Evolutionary conservation across 345 rosid genomes (phyloP), one percentile per base, ranked within the genome.

Genomic region (Syzygium jambos): DNA sequence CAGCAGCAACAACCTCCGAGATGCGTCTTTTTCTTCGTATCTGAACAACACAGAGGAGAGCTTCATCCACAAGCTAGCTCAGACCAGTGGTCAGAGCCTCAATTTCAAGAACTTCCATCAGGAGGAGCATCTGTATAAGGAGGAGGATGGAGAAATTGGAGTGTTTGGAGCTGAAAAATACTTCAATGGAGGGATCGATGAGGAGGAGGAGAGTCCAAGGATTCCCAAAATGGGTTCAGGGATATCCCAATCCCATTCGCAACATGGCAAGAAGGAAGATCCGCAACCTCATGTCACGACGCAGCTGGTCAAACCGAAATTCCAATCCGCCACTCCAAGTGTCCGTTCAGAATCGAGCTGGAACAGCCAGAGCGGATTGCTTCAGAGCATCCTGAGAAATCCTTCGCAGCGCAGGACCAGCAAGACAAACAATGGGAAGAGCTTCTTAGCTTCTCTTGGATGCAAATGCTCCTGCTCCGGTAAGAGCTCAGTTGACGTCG

Each of bases 141-240:
- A 90, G 87, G 94, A 92, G 46, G 96, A 94, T 77, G 90, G 92
- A 87, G 99, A 95, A 88, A 94, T 96, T 51, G 95, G 97, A 85
- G 95, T 96, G 53, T 96, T 96, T 46, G 91, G 94, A 85, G 99
- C 99, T 41, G 99, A 96, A 89, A 96, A 93, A 85, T 96, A 96
- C 87, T 96, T 96, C 90, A 94, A 92, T 53, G 97, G 95, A 86
- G 91, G 85, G 49, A 92, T 90, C 49, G 97, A 95, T 41, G 54
- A 61, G 84, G 87, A 88, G 87, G 43, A 15, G 10, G 90, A 89
- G 63, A 88, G 91, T 86, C 91, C 94, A 49, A 90, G 90, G 90
- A 57, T 88, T 78, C 25, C 88, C 80, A 73, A 73, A 73, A 55
- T 51, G 49, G 57, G 27, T 15, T 54, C 61, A 52, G 53, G 27